A percentile compares a stretch with the other conserved stretches of the same genome.
phyloP scores from a whole-genome alignment of 345 rosid genomes.

The Populus davidiana region DNA sequence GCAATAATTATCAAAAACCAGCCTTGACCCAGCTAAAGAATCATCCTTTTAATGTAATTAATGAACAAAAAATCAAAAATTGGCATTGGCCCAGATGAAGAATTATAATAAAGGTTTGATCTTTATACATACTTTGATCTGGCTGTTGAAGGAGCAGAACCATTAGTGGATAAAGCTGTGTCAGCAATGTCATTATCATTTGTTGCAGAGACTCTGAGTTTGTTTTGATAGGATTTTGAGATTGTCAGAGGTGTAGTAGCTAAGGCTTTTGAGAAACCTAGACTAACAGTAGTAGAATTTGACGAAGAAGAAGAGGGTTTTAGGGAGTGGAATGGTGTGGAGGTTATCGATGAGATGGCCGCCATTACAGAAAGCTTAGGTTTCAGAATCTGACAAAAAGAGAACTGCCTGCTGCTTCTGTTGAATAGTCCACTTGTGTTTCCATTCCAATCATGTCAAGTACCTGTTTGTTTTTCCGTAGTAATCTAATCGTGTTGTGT shows the following conservation, averaged over 20 bases:
- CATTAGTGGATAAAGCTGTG: background rate
- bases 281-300: background rate
- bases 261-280: background rate
- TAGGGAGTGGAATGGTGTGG: background rate
- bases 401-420: no score
- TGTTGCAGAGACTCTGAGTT: conserved; percentile 8
- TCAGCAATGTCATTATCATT: background rate
- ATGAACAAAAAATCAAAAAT: background rate
- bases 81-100: background rate
- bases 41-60: no score
- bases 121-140: background rate
- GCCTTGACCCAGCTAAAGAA: no score
- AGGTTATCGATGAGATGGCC: background rate
- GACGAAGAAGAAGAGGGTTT: background rate
- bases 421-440: no score
- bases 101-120: background rate
- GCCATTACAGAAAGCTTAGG: conserved; percentile 10
- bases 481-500: no score
- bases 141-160: conserved; percentile 6
- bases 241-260: background rate
- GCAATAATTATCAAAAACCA: background rate
- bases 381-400: no score
- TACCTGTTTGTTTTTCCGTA: no score
- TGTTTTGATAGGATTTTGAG: background rate
- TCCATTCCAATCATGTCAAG: no score